Evolutionary conservation across 257 asterid genomes (phyloP).

Genomic region (Solanum neorickii): DNA sequence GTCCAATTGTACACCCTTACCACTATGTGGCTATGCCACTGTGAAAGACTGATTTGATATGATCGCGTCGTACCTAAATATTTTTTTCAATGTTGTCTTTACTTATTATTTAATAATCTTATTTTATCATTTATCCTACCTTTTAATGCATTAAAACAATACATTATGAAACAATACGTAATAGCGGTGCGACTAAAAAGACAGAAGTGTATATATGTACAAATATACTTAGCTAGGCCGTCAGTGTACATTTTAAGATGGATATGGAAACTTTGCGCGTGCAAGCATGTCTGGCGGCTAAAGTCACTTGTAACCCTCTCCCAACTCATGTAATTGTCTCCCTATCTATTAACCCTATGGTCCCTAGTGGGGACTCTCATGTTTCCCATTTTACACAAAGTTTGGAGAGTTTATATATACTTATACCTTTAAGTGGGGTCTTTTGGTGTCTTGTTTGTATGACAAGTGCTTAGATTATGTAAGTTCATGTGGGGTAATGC

Average conservation of each 20-base stretch:
- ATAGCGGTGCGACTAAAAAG: too few relatives aligned
- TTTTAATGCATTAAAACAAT: background rate
- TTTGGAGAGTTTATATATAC: conserved; percentile 3
- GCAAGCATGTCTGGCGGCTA: conserved; percentile 82
- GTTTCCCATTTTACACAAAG: conserved; percentile 5
- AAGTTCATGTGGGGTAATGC: conserved; percentile 26
- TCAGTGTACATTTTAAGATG: background rate
- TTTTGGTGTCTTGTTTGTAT: conserved; percentile 35
- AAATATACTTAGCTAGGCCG: background rate
- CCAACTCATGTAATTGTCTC: conserved; percentile 20
- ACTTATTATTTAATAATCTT: too few relatives aligned
- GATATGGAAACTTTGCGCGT: conserved; percentile 27
- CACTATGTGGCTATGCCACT: too few relatives aligned
- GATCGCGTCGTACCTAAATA: background rate
- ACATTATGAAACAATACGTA: too few relatives aligned
- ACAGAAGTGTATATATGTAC: background rate
- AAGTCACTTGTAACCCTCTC: conserved; percentile 32
- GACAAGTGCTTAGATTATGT: conserved; percentile 23
- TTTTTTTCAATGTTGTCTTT: background rate
- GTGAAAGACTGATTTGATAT: background rate
- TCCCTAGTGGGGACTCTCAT: conserved; percentile 50
- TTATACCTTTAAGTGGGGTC: conserved; percentile 13
- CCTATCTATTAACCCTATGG: conserved; percentile 7
- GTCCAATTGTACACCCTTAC: too few relatives aligned
- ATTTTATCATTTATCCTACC: background rate